Conservation (phyloP, 108 stramenopile genomes). For the Bacterosira constricta region DNA sequence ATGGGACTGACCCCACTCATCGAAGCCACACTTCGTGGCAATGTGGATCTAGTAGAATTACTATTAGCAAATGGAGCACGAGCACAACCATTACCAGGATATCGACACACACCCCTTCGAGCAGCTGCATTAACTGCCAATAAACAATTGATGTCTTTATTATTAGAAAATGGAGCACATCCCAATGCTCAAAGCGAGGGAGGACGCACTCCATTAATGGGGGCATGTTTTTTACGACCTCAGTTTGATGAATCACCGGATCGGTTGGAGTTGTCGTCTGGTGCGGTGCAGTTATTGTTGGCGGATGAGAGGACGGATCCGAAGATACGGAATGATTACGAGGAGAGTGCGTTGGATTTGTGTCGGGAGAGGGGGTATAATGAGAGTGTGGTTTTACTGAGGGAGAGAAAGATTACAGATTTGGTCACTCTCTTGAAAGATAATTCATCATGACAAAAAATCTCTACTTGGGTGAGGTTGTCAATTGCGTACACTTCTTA, state of each 20-base stretch:
- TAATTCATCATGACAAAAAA: too few relatives aligned
- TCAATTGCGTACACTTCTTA: too few relatives aligned
- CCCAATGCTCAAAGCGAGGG: constrained; percentile 46
- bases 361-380: constrained; percentile 39
- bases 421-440: too few relatives aligned
- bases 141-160: constrained; percentile 16
- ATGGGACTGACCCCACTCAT: constrained; percentile 48
- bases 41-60: constrained; percentile 32
- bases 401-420: too few relatives aligned
- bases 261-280: constrained; percentile 15
- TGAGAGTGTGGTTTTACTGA: constrained; percentile 19
- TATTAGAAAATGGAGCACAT: constrained; percentile 43
- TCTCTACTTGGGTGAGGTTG: too few relatives aligned
- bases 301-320: constrained; percentile 39
- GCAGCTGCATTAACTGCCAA: constrained; percentile 52
- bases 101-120: constrained; percentile 46
- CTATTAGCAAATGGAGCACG: constrained; percentile 27
- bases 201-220: constrained; percentile 49
- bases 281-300: constrained; percentile 32
- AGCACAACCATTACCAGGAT: constrained; percentile 48
- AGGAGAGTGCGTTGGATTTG: constrained; percentile 53
- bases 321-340: constrained; percentile 34
- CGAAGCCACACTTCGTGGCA: constrained; percentile 42
- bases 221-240: constrained; percentile 50
- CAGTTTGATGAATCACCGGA: constrained; percentile 26